phyloP scores from a whole-genome alignment of 2,329 filamentous ascomycete species.

The Penicillium sp. region DNA sequence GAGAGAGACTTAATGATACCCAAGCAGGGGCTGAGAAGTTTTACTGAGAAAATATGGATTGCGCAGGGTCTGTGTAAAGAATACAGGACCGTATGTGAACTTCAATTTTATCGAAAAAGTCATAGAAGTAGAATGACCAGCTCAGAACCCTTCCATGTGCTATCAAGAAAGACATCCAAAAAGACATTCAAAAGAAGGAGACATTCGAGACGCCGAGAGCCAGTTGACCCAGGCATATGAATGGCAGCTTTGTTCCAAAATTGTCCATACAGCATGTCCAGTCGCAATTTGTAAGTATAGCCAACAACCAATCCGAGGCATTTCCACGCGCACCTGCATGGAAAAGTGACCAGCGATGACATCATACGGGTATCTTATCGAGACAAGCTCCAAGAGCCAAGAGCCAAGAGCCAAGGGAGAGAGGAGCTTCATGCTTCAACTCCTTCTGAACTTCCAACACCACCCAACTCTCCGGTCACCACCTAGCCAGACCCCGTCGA shows the following conservation, averaged over 20 bases:
- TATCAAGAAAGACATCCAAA: too few species aligned
- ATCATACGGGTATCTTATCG: conserved; percentile 20
- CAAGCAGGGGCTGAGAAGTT: too few species aligned
- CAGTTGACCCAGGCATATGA: too few species aligned
- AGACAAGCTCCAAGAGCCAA: neutral
- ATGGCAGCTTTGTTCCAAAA: neutral
- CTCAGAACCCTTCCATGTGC: too few species aligned
- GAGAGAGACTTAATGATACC: too few species aligned
- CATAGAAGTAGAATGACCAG: too few species aligned
- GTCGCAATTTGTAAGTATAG: neutral
- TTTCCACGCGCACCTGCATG: conserved; percentile 7
- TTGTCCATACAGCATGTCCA: neutral
- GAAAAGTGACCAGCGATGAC: conserved; percentile 17
- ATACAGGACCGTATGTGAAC: too few species aligned
- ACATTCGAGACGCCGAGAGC: too few species aligned
- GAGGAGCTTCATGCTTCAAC: conserved; percentile 2
- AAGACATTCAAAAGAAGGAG: too few species aligned
- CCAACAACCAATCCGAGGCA: conserved; percentile 12
- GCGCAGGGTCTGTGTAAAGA: too few species aligned
- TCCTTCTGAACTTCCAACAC: conserved; percentile 1
- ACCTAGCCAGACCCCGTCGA: neutral
- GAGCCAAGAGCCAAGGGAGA: neutral
- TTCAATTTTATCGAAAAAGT: too few species aligned
- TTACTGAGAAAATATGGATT: too few species aligned
- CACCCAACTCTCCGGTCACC: conserved; percentile 7